Evolutionary conservation across 176 grass and related monocot species (phyloP).

Genomic region (Oryza rufipogon): DNA sequence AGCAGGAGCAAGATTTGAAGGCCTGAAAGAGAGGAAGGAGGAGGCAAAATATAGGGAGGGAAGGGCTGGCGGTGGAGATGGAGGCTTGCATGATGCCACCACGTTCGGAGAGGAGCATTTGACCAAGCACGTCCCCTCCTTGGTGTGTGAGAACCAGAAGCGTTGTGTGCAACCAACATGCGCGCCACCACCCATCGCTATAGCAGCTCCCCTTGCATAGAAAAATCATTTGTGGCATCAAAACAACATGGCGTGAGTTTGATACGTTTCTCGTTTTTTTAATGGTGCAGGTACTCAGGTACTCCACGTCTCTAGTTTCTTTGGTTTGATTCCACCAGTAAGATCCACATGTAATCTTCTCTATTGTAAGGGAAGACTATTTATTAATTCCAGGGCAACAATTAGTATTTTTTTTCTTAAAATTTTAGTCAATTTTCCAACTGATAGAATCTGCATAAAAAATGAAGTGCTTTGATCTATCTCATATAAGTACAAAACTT

Average conservation of each 20-base stretch:
- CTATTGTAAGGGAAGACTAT: neutral
- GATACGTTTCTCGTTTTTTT: neutral
- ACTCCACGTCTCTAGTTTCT: neutral
- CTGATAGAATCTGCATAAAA: neutral
- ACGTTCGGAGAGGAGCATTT: conserved; percentile 42
- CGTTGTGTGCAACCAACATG: conserved; percentile 50
- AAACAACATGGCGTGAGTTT: conserved; percentile 10
- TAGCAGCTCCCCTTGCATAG: conserved; percentile 20
- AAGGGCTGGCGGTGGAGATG: conserved; percentile 24
- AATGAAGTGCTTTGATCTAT: neutral
- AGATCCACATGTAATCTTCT: neutral
- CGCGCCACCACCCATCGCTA: conserved; percentile 52
- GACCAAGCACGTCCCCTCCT: conserved; percentile 65
- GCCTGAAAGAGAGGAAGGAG: conserved; percentile 53
- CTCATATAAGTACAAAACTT: conserved; percentile 8
- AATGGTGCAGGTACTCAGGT: neutral
- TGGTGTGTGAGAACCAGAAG: conserved; percentile 53
- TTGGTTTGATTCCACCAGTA: neutral
- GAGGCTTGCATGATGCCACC: conserved; percentile 55
- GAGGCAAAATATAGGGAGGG: conserved; percentile 54
- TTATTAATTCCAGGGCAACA: neutral
- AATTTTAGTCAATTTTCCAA: neutral
- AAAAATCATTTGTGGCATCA: conserved; percentile 30
- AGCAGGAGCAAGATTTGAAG: conserved; percentile 53
- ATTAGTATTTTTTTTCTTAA: neutral